Base-by-base conservation (phyloP, 1,139 yeast genomes). In the Yamadazyma atmosphaerica region DNA sequence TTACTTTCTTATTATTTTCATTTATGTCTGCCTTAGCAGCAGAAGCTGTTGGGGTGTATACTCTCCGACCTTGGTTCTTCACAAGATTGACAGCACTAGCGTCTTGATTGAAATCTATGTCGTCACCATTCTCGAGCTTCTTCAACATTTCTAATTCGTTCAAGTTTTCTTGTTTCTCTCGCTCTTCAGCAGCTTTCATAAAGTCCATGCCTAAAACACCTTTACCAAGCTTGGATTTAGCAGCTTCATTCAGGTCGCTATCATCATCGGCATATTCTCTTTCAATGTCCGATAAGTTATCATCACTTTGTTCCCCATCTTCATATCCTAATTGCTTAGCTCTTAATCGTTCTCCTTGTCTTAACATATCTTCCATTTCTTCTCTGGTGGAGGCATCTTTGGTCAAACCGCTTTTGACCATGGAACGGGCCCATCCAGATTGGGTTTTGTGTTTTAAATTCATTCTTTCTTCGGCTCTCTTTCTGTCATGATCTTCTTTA, bases 181-280 rank as follows among this genome's bases (percentile, higher is more conserved):
- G 75, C 36, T 79, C 82, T 47, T 83, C 92, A 2, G 96, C 97
- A 46, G 83, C 85, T 50, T 77, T 82, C 96, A 90, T 89, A 60
- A 92, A 92, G 49, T 89, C 95, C 98, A 92, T 92, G 34, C 81
- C 85, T 68, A 90, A 65, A 19, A 92, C 83, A 43, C 98, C 97
- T 58, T 89, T 89, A 14, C 95, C 94, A 16, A 85, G 61, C 19
- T 67, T 65, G 35, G 67, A 62, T 34, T 72, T 66, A 10, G 49
- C 49, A 18, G 53, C 58, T 11, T 60, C 63, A 22, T 62, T 66
- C 10, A 50, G 60, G 2, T 56, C n/a, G 22, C 22, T 19, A 6
- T 19, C 59, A 12, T 62, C 65, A 22, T 64, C 63, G 12, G 60
- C 67, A 35, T 68, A 71, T 4, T 66, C 77, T 13, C 63, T 65